These are phyloP conservation scores for Talaromyces piceae DNA, from an alignment of 2,329 filamentous ascomycete species.

Conservation along the genomic window DNA sequence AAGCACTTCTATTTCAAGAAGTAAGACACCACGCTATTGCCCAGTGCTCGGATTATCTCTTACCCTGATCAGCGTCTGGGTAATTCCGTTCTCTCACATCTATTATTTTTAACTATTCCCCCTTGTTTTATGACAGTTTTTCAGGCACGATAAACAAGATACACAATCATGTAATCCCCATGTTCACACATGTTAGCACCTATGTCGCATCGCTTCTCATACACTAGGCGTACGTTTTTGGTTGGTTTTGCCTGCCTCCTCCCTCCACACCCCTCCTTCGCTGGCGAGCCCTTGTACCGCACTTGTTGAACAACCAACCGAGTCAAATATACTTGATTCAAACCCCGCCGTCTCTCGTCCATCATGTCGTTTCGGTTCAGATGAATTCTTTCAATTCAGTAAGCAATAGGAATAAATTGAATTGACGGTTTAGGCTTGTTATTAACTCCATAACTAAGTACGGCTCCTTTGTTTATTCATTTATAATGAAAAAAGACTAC, in stretches of 20 bases:
- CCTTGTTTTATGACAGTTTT: slow-evolving; percentile 20
- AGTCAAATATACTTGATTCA: not conserved
- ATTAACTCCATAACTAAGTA: not conserved
- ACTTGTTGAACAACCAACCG: not conserved
- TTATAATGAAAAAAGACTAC: not conserved
- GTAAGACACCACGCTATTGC: not conserved
- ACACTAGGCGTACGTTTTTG: slow-evolving; percentile 29
- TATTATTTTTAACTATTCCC: slow-evolving; percentile 3
- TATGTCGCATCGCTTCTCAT: slow-evolving; percentile 31
- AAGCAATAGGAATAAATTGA: slow-evolving; percentile 1
- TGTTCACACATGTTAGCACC: slow-evolving; percentile 12
- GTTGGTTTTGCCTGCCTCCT: slow-evolving; percentile 9
- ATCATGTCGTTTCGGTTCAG: not conserved
- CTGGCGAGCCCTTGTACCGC: not conserved
- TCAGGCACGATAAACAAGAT: slow-evolving; percentile 39
- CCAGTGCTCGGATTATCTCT: not conserved
- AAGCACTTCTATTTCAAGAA: not conserved
- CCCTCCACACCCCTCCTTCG: slow-evolving; percentile 2
- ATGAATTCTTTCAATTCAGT: not conserved
- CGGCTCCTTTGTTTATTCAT: not conserved
- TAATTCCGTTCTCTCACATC: slow-evolving; percentile 3
- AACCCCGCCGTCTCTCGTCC: not conserved
- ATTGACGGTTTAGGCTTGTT: not conserved
- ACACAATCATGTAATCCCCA: slow-evolving; percentile 41
- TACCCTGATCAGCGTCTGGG: slow-evolving; percentile 12